Conservation (phyloP, 1,139 yeast species). For the Taphrina deformans region DNA sequence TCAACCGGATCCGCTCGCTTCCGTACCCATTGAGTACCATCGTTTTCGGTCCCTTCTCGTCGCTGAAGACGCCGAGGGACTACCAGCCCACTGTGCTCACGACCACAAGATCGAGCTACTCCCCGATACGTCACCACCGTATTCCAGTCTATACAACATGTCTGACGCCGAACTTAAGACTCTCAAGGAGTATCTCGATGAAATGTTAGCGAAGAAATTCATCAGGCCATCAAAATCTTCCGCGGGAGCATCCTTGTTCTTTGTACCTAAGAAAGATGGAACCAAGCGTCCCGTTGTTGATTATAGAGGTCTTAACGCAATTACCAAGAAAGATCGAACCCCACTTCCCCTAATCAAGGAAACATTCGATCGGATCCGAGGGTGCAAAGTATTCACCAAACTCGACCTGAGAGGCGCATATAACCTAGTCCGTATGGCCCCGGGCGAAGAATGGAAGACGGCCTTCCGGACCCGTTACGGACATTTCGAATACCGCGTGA, state of each 20-base stretch:
- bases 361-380: slow-evolving; percentile 21
- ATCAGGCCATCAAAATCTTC: slow-evolving; percentile 8
- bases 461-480: slow-evolving; percentile 40
- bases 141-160: neutral
- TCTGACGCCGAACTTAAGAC: neutral
- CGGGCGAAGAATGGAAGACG: slow-evolving; percentile 43
- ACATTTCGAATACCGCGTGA: slow-evolving; percentile 40
- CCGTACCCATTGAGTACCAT: too few species aligned
- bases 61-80: too few species aligned
- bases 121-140: neutral
- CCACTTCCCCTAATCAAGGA: slow-evolving; percentile 42
- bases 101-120: neutral
- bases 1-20: too few species aligned
- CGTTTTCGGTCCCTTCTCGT: too few species aligned
- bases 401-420: slow-evolving; percentile 41
- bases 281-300: too few species aligned
- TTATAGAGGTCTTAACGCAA: slow-evolving; percentile 41
- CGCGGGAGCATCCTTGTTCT: slow-evolving; percentile 21
- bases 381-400: slow-evolving; percentile 36
- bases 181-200: neutral
- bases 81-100: neutral
- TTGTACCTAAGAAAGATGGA: slow-evolving; percentile 40
- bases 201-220: slow-evolving; percentile 6
- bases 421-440: slow-evolving; percentile 41
- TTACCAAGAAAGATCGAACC: slow-evolving; percentile 40